These are phyloP conservation scores for Diaporthe helianthi DNA, from an alignment of 2,329 filamentous ascomycete species.

Conservation along the genomic window DNA sequence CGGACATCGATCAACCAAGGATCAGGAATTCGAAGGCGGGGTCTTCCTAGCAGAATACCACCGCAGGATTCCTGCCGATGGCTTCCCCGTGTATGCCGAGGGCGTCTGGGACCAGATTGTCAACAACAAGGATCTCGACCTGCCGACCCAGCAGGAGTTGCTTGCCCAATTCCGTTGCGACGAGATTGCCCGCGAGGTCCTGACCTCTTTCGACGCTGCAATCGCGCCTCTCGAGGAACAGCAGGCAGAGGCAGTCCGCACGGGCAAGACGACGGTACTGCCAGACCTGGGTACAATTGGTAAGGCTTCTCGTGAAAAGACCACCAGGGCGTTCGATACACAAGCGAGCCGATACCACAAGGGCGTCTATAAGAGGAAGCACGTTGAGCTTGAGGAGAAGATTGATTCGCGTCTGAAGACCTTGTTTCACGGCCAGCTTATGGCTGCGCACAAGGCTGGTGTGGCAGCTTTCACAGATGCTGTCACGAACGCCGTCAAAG, in stretches of 20 bases:
- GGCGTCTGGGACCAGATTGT: constrained; percentile 99
- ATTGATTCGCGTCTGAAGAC: constrained; percentile 87
- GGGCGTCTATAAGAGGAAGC: constrained; percentile 88
- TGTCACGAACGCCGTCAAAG: constrained; percentile 85
- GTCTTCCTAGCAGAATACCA: constrained; percentile 96
- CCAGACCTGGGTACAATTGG: constrained; percentile 77
- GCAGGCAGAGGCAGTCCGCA: constrained; percentile 75
- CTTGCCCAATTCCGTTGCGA: constrained; percentile 97
- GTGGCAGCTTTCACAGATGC: constrained; percentile 85
- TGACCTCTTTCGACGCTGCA: constrained; percentile 81
- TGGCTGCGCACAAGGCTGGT: constrained; percentile 87
- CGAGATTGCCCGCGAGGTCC: constrained; percentile 90
- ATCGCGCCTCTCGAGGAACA: constrained; percentile 85
- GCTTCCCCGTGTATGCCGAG: constrained; percentile 92
- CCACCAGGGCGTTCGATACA: constrained; percentile 83
- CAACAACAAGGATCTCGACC: constrained; percentile 95
- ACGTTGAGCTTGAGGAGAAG: constrained; percentile 82
- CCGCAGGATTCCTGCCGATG: constrained; percentile 92
- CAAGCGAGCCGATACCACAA: constrained; percentile 97
- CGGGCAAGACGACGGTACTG: constrained; percentile 78
- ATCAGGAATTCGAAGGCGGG: constrained; percentile 78
- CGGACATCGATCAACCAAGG: constrained; percentile 76
- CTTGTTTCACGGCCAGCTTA: constrained; percentile 87
- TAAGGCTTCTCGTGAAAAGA: constrained; percentile 72
- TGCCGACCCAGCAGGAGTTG: constrained; percentile 96